Evolutionary conservation across 257 asterid genomes (phyloP).

Genomic region (Rhazya stricta): DNA sequence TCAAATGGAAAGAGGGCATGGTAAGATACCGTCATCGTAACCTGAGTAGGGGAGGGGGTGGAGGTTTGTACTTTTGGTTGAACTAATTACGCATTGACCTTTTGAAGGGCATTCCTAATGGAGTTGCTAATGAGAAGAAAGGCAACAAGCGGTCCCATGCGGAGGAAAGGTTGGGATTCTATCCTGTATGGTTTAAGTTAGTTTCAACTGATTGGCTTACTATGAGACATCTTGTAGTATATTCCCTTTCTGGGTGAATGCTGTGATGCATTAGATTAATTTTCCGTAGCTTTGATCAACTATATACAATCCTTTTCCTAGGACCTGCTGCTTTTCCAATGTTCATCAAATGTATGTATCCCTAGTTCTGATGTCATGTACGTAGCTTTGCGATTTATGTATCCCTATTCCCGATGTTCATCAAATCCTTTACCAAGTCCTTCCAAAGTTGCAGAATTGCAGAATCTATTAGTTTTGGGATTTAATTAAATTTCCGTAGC

Average conservation of each 20-base stretch:
- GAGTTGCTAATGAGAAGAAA: slow-evolving; percentile 69
- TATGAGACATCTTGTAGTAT: neutral
- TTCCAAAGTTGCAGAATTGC: neutral
- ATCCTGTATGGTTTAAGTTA: neutral
- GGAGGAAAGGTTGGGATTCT: slow-evolving; percentile 69
- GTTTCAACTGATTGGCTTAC: neutral
- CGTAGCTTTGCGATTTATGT: no score
- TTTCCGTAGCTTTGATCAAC: neutral
- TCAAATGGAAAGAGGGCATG: slow-evolving; percentile 91
- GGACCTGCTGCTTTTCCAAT: neutral
- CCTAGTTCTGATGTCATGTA: neutral
- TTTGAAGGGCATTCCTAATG: slow-evolving; percentile 71
- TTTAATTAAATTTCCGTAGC: neutral
- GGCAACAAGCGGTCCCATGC: slow-evolving; percentile 69
- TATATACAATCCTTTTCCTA: neutral
- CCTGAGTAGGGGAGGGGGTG: neutral
- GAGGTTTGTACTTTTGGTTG: slow-evolving; percentile 3
- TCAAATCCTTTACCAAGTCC: no score
- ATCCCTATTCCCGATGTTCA: neutral
- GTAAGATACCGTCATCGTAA: slow-evolving; percentile 35
- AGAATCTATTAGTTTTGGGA: neutral
- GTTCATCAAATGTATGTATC: neutral
- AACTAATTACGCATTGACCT: slow-evolving; percentile 21
- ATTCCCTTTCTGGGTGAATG: neutral
- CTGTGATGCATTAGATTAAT: neutral